Evolutionary conservation across 1,139 yeast species (phyloP).

Genomic region (Yueomyces sp.): DNA sequence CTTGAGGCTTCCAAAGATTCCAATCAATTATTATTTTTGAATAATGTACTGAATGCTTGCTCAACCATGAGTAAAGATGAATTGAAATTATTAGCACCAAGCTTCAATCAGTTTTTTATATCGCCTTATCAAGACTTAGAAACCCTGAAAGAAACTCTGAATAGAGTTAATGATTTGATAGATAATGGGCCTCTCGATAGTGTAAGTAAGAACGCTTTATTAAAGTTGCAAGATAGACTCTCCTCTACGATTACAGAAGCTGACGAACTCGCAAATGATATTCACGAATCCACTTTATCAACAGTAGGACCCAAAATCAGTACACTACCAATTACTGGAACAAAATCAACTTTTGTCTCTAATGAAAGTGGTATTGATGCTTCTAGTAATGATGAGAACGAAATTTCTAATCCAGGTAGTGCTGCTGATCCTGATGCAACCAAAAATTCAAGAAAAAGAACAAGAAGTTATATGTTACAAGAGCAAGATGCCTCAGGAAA

Average conservation of each 20-base stretch:
- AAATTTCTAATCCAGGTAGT: too few relatives aligned
- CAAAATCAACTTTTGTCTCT: too few relatives aligned
- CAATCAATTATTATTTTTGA: constrained; percentile 47
- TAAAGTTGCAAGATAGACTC: constrained; percentile 27
- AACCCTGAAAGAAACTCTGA: constrained; percentile 16
- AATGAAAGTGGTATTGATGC: neutral
- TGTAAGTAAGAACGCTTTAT: constrained; percentile 34
- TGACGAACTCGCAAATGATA: too few relatives aligned
- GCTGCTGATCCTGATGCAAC: neutral
- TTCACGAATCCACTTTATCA: too few relatives aligned
- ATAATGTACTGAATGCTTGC: constrained; percentile 40
- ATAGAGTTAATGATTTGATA: constrained; percentile 19
- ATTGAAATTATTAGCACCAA: constrained; percentile 40
- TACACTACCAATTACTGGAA: too few relatives aligned
- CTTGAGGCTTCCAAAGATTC: constrained; percentile 31
- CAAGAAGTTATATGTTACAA: constrained; percentile 3
- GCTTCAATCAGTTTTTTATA: constrained; percentile 38
- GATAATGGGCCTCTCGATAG: constrained; percentile 28
- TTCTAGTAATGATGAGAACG: neutral
- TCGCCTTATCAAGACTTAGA: constrained; percentile 23
- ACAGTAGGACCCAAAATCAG: too few relatives aligned
- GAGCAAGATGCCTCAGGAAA: neutral
- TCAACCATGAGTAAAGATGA: constrained; percentile 39
- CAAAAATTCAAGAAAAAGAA: constrained; percentile 1
- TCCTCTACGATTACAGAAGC: too few relatives aligned